Conservation (phyloP, 352 stramenopile genomes). For the Globisporangium orthogonon region DNA sequence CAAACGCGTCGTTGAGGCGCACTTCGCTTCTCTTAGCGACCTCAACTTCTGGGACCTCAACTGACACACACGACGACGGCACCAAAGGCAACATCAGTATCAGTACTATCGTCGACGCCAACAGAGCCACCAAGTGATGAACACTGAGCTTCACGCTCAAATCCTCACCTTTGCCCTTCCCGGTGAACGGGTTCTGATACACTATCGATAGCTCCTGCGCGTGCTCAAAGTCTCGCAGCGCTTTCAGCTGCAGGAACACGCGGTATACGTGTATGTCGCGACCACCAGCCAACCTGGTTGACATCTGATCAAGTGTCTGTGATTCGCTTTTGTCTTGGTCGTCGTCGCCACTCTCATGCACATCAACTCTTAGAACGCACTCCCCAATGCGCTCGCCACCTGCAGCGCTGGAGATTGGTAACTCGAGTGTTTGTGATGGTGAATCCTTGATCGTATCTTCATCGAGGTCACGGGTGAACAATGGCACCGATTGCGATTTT, state of each 20-base stretch:
- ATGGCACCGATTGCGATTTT: neutral
- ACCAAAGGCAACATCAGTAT: neutral
- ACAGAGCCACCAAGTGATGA: neutral
- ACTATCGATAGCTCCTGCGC: constrained; percentile 20
- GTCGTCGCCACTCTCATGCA: neutral
- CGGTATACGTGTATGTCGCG: constrained; percentile 17
- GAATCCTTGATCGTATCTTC: neutral
- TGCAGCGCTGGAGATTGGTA: neutral
- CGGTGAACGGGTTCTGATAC: constrained; percentile 34
- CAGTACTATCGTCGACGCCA: neutral
- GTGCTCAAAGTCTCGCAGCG: constrained; percentile 21
- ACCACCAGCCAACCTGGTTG: neutral
- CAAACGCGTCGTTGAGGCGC: constrained; percentile 26
- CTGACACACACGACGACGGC: constrained; percentile 12
- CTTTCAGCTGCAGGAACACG: constrained; percentile 34
- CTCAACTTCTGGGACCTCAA: constrained; percentile 29
- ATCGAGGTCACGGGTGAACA: neutral
- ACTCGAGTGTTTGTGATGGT: neutral
- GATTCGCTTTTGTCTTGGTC: neutral
- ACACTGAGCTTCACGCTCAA: too few species aligned
- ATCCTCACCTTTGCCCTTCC: constrained; percentile 23
- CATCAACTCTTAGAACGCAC: constrained; percentile 3
- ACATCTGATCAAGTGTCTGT: neutral
- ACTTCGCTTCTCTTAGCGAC: constrained; percentile 32
- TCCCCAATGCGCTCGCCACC: constrained; percentile 3